Base-by-base conservation (phyloP, 1,139 yeast species). In the Kodamaea suecica region DNA sequence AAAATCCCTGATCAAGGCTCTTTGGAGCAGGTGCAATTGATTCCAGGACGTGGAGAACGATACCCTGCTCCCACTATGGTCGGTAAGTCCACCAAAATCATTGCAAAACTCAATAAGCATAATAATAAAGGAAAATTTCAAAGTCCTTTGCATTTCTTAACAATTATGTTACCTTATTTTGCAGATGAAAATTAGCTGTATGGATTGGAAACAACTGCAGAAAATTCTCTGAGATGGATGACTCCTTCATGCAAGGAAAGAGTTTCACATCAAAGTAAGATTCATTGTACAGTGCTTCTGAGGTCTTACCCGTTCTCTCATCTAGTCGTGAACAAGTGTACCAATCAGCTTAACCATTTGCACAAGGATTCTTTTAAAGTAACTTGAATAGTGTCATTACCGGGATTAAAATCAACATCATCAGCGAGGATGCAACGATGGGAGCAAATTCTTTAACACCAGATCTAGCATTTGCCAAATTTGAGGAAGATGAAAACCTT, bases 31-130 rank as follows among this genome's bases (percentile, higher is more conserved):
- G 67, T 63, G 6, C 70, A 64, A 36, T 50, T 59, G 36, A 39
- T 53, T 26, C 51, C 60, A 44, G 55, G 70, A 48, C 70, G 64
- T 34, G 70, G 70, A 0, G 70, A 63, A 39, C 48, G 70, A 34
- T 64, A 47, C 40, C 70, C 70, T 5, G 56, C 61, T 0, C 35
- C 45, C 12, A 35, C 47, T 3, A 52, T 48, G 11, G 66, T 65
- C 4, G 40, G 33, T 13, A 34, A 27, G 7, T 55, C 48, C 17
- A 55, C 57, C 33, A 49, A 44, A 12, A 39, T 59, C n/a, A 46
- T 57, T 21, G 42, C 49, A 7, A 45, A 50, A 28, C 47, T 61
- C 26, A 49, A 50, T 35, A 36, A 39, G 19, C 52, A 53, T 34
- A 42, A 42, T 10, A 40, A 45, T n/a, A 9, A 27, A 14, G 34